A percentile compares a stretch with the other conserved stretches of the same genome.
These are phyloP conservation scores for Pseudocercospora musae DNA, from an alignment of 2,329 filamentous ascomycete species.

Conservation along the genomic window DNA sequence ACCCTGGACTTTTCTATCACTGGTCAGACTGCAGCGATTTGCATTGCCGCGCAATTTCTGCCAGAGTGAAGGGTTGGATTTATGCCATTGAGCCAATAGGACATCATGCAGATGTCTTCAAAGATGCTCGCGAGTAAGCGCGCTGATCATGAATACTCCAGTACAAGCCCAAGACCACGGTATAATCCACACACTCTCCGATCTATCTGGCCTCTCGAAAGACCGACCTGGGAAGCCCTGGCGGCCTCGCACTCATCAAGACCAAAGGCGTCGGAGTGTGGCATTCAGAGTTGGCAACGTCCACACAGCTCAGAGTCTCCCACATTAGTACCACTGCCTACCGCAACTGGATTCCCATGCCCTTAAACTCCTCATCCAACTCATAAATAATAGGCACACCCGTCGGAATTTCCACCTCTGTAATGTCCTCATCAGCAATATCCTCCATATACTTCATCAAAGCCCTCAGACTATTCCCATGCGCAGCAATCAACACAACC, in stretches of 20 bases:
- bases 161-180: neutral
- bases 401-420: slow-evolving; percentile 15
- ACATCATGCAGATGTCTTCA: neutral
- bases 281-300: too few relatives aligned
- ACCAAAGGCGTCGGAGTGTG: too few relatives aligned
- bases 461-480: slow-evolving; percentile 14
- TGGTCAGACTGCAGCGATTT: neutral
- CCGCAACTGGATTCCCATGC: neutral
- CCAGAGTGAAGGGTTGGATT: neutral
- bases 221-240: neutral
- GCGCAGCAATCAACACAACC: slow-evolving; percentile 14
- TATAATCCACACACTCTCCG: neutral
- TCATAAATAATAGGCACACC: slow-evolving; percentile 16
- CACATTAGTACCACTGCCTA: neutral
- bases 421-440: slow-evolving; percentile 14
- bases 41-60: neutral
- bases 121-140: neutral
- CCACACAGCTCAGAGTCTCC: too few relatives aligned
- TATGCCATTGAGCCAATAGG: neutral
- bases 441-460: slow-evolving; percentile 17
- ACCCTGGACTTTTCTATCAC: neutral
- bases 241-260: neutral
- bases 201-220: neutral
- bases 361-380: slow-evolving; percentile 11
- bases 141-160: neutral